Evolutionary conservation across 164 flowering plant genomes (phyloP), one percentile per base, ranked within the genome.

Genomic region (Macadamia integrifolia): DNA sequence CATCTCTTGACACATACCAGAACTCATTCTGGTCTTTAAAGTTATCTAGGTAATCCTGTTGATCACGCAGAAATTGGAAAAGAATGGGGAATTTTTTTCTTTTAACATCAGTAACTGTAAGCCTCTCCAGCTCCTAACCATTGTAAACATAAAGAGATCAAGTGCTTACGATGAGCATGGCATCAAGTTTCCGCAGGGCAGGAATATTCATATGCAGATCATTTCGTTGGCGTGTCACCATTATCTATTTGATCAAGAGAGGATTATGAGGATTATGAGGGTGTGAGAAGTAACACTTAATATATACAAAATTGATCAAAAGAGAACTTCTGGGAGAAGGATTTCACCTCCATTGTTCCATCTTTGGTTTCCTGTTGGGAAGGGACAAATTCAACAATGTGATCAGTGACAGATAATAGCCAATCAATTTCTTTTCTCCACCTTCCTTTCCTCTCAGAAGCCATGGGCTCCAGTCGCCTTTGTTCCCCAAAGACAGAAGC

Each of bases 401-500:
- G 87, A 80, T 93, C 98, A 0, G 96, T 80, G 28, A 91, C 98
- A 58, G 97, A 89, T 75, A 93, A 78, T 49, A 91, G 85, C 97
- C 96, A 93, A 29, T 84, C 93, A 7, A 88, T 84, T 80, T 93
- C 98, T 74, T 76, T 91, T 69, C 82, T 85, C 98, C 98, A 93
- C 72, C 85, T 82, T 35, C 80, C 68, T 75, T 84, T 91, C 69
- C 81, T 84, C 18, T 87, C 98, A 4, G 73, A 68, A 55, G 91
- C 40, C 94, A 93, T 87, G 0, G 98, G 94, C 79, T 91, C 94
- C 57, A 93, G 74, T 67, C 82, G 85, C 69, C 59, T 59, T 73
- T 85, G 88, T 64, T 93, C 97, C 50, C 96, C 97, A 60, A 93
- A 93, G 1, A 83, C 83, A 66, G 98, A 91, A 66, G 97, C 98